Evolutionary conservation across 345 rosid genomes (phyloP), one percentile per base, ranked within the genome.

Genomic region (Crucihimalaya himalaica): DNA sequence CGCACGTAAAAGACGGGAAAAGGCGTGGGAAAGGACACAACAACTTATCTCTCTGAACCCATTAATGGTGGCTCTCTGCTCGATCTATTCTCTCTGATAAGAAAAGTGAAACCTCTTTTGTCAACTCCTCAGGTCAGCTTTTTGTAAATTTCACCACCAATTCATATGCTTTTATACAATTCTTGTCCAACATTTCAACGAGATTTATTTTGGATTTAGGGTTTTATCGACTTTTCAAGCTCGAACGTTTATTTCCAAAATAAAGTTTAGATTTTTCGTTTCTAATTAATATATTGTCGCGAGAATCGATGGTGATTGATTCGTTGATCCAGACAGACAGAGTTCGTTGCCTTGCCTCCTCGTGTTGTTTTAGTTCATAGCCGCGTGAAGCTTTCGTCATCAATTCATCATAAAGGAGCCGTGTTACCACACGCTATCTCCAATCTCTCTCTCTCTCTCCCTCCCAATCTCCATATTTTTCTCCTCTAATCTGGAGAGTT

Each of bases 381-480:
- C 39, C 67, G 75, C 80, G 75, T 76, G 66, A 62, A 77, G 76
- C 76, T 77, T 65, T 71, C 80, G 76, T 77, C 80, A 77, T 47
- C 80, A 50, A 76, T 8, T 62, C 39, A 54, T 75, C 63, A 28
- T 68, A 48, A 29, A 55, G 76, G 72, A 40, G 34, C 14, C 57
- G 43, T 58, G 63, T 74, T 8, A 73, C 72, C 66, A 82, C 87
- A 89, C 89, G 89, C 89, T 65, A 85, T 52, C 83, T 68, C 40
- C 11, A 7, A 50, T 47, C 59, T 52, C 77, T 15, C 4, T 39
- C 34, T 43, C 19, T 40, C 46, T 42, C 46, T 42, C 47, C 77
- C 77, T 63, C 66, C 73, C 60, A 15, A 62, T 72, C 80, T 74
- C 80, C 66, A 71, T 25, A 47, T 40, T 52, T 66, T 56, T 46